phyloP scores from a whole-genome alignment of 1,139 yeast species.

The Geotrichum bryndzae region DNA sequence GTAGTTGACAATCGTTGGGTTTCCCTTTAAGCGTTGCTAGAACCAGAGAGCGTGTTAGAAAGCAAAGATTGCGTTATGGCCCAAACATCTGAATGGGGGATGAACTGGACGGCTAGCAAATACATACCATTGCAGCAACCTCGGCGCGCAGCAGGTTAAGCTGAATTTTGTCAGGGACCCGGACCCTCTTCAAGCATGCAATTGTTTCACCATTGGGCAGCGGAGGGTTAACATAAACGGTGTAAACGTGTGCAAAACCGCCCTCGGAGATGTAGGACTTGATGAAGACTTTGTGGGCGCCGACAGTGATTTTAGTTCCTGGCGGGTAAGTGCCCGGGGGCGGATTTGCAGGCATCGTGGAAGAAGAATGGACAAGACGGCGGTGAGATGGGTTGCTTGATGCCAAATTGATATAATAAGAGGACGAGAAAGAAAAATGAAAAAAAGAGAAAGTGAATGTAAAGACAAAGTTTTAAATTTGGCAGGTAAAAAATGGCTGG shows the following conservation, averaged over 20 bases:
- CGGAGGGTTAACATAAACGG: conserved; percentile 38
- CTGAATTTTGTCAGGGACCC: conserved; percentile 68
- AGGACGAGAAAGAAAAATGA: background rate
- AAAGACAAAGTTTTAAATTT: background rate
- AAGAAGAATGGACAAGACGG: background rate
- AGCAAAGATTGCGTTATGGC: background rate
- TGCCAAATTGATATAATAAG: background rate
- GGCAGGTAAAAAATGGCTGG: background rate
- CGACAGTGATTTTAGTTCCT: conserved; percentile 61
- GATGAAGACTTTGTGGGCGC: conserved; percentile 55
- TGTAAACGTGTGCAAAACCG: conserved; percentile 77
- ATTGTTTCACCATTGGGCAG: conserved; percentile 27
- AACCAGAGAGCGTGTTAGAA: background rate
- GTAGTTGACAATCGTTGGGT: conserved; percentile 76
- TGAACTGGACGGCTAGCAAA: background rate
- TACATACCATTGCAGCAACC: conserved; percentile 63
- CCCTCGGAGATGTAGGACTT: conserved; percentile 61
- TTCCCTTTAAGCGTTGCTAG: conserved; percentile 63
- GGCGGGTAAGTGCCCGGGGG: conserved; percentile 52
- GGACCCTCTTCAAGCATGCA: conserved; percentile 66
- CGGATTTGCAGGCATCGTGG: conserved; percentile 19
- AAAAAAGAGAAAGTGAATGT: background rate
- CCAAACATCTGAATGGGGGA: background rate
- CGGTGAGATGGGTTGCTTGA: background rate
- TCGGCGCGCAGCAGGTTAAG: conserved; percentile 64